Evolutionary conservation across 2,329 filamentous ascomycete genomes (phyloP).

Genomic region (Venturia effusa): DNA sequence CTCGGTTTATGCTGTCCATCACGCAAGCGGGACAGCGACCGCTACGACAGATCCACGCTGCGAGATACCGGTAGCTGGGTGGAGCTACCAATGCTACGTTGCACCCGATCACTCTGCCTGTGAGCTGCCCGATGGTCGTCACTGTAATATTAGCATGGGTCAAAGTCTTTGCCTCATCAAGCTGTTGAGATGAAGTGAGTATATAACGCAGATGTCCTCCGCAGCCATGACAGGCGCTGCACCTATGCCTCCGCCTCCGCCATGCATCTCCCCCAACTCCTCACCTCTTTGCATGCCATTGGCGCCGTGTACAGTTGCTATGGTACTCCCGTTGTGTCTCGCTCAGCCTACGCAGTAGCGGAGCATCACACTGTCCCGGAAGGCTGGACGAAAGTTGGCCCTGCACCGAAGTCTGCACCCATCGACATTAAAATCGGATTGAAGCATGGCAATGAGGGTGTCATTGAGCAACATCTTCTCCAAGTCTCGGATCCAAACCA

Average conservation of each 20-base stretch:
- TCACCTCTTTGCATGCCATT: not conserved
- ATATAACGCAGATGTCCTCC: not conserved
- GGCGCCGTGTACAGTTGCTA: not conserved
- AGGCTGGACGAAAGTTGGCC: conserved; percentile 38
- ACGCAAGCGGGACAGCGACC: not conserved
- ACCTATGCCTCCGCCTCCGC: not conserved
- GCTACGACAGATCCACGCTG: not conserved
- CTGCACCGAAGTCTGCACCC: conserved; percentile 36
- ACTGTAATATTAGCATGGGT: not conserved
- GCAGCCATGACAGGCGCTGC: not conserved
- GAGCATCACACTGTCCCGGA: conserved; percentile 43
- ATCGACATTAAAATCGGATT: conserved; percentile 48
- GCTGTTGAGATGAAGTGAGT: not conserved
- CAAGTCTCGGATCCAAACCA: conserved; percentile 50
- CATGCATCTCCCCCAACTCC: not conserved
- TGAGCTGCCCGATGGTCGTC: not conserved
- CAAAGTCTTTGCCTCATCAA: not conserved
- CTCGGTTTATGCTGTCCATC: not conserved
- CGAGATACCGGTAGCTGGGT: not conserved
- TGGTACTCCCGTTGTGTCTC: conserved; percentile 10
- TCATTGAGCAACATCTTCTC: conserved; percentile 48
- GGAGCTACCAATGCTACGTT: not conserved
- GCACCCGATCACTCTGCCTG: not conserved
- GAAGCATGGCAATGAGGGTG: conserved; percentile 41
- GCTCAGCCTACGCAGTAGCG: conserved; percentile 40